Evolutionary conservation across 1,139 yeast genomes (phyloP).

Genomic region (Starmera stellimalicola): DNA sequence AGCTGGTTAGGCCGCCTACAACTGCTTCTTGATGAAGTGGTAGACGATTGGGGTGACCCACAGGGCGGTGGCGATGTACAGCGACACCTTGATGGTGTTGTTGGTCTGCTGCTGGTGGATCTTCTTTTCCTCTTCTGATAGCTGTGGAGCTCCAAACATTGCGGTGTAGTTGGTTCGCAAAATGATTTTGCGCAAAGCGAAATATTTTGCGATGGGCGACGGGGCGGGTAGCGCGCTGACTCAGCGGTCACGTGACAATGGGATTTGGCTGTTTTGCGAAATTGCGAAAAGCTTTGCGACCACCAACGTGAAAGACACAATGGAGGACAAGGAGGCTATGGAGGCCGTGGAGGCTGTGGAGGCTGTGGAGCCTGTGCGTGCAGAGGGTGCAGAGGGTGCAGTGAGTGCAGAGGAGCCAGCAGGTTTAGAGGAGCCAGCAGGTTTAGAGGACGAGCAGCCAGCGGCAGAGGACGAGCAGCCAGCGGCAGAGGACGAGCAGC

Average conservation of each 20-base stretch:
- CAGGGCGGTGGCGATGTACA: slow-evolving; percentile 63
- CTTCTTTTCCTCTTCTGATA: slow-evolving; percentile 72
- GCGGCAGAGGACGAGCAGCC: too few relatives aligned
- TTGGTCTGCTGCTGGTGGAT: slow-evolving; percentile 62
- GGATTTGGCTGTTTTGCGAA: neutral
- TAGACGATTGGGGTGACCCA: slow-evolving; percentile 66
- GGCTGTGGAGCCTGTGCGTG: too few relatives aligned
- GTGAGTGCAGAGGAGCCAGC: neutral
- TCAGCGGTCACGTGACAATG: neutral
- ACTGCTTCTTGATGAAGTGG: slow-evolving; percentile 52
- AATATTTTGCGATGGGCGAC: neutral
- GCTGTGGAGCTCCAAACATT: slow-evolving; percentile 74
- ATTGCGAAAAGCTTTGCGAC: neutral
- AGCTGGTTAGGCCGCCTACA: too few relatives aligned
- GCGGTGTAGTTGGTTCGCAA: too few relatives aligned
- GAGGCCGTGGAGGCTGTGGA: too few relatives aligned
- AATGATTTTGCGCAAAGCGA: too few relatives aligned
- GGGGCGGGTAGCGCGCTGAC: neutral
- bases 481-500: slow-evolving; percentile 1
- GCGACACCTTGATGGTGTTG: slow-evolving; percentile 59
- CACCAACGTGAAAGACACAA: too few relatives aligned
- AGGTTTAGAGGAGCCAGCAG: too few relatives aligned
- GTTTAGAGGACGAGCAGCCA: too few relatives aligned
- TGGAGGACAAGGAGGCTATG: too few relatives aligned
- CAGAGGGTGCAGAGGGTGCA: neutral